A percentile compares a stretch with the other conserved stretches of the same genome.
Conservation (phyloP, 192 early-diverging fungal genomes). For the Radiomyces spectabilis region DNA sequence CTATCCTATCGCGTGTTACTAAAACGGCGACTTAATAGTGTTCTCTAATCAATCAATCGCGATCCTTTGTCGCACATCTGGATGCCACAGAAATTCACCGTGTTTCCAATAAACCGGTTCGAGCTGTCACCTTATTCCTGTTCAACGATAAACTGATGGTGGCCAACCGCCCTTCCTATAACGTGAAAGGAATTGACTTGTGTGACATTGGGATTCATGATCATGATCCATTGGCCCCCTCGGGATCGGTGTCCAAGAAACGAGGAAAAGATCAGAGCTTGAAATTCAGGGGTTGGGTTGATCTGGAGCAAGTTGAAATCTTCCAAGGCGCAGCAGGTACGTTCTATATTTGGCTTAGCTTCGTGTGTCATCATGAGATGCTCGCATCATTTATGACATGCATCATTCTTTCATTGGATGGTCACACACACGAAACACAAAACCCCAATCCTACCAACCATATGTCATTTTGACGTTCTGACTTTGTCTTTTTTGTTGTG, state of each 20-base stretch:
- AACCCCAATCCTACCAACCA: too few species aligned
- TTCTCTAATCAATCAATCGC: conserved; percentile 25
- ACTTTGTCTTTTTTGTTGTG: not conserved
- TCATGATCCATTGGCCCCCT: too few species aligned
- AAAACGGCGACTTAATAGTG: conserved; percentile 13
- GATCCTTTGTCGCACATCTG: conserved; percentile 15
- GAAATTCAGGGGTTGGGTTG: conserved; percentile 17
- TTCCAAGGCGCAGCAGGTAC: conserved; percentile 16
- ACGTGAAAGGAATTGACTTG: conserved; percentile 12
- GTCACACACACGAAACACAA: too few species aligned
- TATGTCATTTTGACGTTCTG: not conserved
- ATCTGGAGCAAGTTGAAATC: conserved; percentile 24
- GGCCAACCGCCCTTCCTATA: conserved; percentile 16
- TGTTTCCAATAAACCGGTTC: conserved; percentile 12
- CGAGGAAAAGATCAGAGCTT: not conserved
- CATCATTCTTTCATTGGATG: too few species aligned
- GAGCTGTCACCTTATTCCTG: conserved; percentile 25
- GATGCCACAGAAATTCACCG: conserved; percentile 26
- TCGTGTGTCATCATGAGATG: not conserved
- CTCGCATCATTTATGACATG: not conserved
- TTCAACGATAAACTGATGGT: conserved; percentile 31
- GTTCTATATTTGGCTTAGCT: too few species aligned
- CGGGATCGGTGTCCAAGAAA: too few species aligned
- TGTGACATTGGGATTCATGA: conserved; percentile 15
- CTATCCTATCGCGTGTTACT: too few species aligned